These are phyloP conservation scores for Mimosa pudica DNA, from an alignment of 306 rosid species.

Conservation along the genomic window DNA sequence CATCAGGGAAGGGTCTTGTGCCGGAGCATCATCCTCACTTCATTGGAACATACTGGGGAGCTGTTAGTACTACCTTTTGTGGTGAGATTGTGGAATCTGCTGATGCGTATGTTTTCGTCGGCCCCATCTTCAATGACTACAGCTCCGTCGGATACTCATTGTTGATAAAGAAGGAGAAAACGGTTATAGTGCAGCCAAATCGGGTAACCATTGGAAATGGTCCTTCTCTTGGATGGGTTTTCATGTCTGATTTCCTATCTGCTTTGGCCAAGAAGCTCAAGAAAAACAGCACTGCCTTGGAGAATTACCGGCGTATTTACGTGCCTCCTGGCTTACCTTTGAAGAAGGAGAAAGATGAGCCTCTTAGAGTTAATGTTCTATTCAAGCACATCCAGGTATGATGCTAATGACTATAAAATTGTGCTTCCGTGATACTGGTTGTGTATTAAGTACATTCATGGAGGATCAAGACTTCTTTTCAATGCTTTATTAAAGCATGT, in stretches of 20 bases:
- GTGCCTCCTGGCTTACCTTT: constrained; percentile 59
- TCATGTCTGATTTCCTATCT: constrained; percentile 60
- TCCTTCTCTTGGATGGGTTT: constrained; percentile 65
- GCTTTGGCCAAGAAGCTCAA: constrained; percentile 57
- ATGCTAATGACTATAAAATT: not conserved
- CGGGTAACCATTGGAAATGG: constrained; percentile 63
- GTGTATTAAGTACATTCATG: not conserved
- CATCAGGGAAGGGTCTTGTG: constrained; percentile 60
- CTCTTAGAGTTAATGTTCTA: constrained; percentile 58
- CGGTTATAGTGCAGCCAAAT: constrained; percentile 49
- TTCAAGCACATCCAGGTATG: constrained; percentile 65
- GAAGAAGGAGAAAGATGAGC: constrained; percentile 43
- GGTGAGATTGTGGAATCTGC: constrained; percentile 73
- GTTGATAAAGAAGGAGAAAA: constrained; percentile 57
- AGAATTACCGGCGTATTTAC: constrained; percentile 53
- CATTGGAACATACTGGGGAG: constrained; percentile 73
- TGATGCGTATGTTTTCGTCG: constrained; percentile 63
- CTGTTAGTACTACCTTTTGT: constrained; percentile 59
- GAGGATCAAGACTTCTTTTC: not conserved
- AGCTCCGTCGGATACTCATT: constrained; percentile 71
- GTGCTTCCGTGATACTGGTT: not conserved
- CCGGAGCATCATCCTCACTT: constrained; percentile 66
- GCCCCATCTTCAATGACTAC: constrained; percentile 65
- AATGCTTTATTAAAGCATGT: not conserved
- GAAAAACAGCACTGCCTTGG: constrained; percentile 52